Evolutionary conservation across 2,329 filamentous ascomycete genomes (phyloP).

Genomic region (Arachnomyces sp.): DNA sequence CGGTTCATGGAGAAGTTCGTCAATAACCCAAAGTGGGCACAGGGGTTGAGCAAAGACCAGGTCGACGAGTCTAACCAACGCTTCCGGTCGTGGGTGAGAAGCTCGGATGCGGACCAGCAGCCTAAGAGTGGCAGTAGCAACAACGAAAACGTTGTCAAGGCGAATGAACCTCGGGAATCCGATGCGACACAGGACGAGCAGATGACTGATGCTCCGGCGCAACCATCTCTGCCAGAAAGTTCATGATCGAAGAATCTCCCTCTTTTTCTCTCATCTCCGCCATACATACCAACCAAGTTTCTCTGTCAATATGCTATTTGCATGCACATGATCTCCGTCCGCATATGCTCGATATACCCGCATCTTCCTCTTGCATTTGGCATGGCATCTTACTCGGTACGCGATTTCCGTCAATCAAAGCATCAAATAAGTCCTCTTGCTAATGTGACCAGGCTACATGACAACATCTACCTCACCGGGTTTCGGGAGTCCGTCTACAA

Average conservation of each 20-base stretch:
- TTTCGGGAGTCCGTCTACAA: too few relatives aligned
- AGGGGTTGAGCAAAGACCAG: slow-evolving; percentile 42
- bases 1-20: slow-evolving; percentile 47
- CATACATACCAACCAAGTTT: too few relatives aligned
- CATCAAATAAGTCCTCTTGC: too few relatives aligned
- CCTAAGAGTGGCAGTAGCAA: slow-evolving; percentile 4
- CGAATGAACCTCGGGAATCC: slow-evolving; percentile 10
- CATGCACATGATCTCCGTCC: too few relatives aligned
- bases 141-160: slow-evolving; percentile 15
- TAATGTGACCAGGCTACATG: too few relatives aligned
- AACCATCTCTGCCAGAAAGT: too few relatives aligned
- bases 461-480: too few relatives aligned
- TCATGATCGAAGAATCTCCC: slow-evolving; percentile 8
- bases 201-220: slow-evolving; percentile 29
- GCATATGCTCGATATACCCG: too few relatives aligned
- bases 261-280: slow-evolving; percentile 9
- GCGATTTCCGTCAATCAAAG: too few relatives aligned
- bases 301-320: too few relatives aligned
- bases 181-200: slow-evolving; percentile 21
- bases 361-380: too few relatives aligned
- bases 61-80: slow-evolving; percentile 41
- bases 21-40: slow-evolving; percentile 47
- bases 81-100: slow-evolving; percentile 42
- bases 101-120: slow-evolving; percentile 13
- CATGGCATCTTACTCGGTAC: too few relatives aligned